These are phyloP conservation scores for Fusarium austroafricanum DNA, from an alignment of 2,329 filamentous ascomycete species.

Conservation along the genomic window DNA sequence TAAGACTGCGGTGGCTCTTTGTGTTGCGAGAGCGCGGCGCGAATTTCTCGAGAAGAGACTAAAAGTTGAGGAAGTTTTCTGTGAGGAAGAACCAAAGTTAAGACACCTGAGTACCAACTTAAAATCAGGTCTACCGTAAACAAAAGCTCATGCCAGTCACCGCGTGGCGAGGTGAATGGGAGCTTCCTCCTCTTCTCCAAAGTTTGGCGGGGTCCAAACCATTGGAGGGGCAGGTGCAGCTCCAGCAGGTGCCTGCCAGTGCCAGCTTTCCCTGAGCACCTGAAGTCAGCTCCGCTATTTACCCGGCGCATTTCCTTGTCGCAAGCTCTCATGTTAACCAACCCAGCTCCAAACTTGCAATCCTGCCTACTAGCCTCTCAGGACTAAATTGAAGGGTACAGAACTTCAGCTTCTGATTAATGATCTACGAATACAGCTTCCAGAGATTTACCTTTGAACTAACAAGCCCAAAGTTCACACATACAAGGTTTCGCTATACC, in stretches of 20 bases:
- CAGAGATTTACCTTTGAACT: neutral
- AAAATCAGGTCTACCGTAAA: conserved; percentile 21
- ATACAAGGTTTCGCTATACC: neutral
- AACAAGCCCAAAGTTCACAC: neutral
- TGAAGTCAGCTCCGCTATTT: conserved; percentile 41
- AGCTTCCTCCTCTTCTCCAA: conserved; percentile 20
- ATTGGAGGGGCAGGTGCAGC: conserved; percentile 50
- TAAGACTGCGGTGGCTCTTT: conserved; percentile 4
- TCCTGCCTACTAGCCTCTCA: neutral
- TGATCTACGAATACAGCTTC: neutral
- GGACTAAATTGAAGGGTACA: neutral
- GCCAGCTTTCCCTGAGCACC: conserved; percentile 7
- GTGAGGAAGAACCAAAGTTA: conserved; percentile 13
- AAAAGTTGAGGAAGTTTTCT: neutral
- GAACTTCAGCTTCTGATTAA: neutral
- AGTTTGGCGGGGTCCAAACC: conserved; percentile 49
- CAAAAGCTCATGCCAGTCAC: conserved; percentile 25
- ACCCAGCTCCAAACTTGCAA: neutral
- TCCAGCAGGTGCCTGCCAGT: neutral
- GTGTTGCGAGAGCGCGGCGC: neutral
- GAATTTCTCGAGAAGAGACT: neutral
- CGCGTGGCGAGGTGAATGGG: conserved; percentile 9
- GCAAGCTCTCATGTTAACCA: neutral
- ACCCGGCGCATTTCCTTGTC: conserved; percentile 44
- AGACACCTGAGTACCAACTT: neutral